These are phyloP conservation scores for Monilinia polystroma DNA, from an alignment of 2,329 filamentous ascomycete genomes.

Conservation along the genomic window DNA sequence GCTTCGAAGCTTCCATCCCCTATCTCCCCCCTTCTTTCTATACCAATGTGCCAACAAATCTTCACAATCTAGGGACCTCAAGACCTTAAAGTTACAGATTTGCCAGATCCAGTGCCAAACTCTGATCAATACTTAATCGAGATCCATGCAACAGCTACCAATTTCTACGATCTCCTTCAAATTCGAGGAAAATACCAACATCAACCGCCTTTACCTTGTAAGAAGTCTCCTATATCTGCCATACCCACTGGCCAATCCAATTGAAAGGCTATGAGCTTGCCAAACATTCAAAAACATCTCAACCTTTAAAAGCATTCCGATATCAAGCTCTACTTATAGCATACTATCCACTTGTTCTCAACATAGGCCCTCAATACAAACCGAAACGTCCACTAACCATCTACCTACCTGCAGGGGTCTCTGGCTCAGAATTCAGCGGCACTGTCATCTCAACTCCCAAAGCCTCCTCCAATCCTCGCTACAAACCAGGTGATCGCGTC, in stretches of 20 bases:
- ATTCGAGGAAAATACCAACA: slow-evolving; percentile 95
- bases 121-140: slow-evolving; percentile 79
- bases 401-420: slow-evolving; percentile 48
- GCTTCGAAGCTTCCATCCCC: slow-evolving; percentile 5
- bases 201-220: slow-evolving; percentile 78
- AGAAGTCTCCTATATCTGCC: neutral
- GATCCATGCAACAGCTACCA: slow-evolving; percentile 83
- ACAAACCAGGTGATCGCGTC: slow-evolving; percentile 75
- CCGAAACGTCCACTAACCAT: neutral
- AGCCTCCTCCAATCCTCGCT: slow-evolving; percentile 53
- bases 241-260: neutral
- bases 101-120: slow-evolving; percentile 72
- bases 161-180: slow-evolving; percentile 97
- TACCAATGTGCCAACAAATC: slow-evolving; percentile 6
- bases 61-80: slow-evolving; percentile 60
- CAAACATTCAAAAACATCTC: no score
- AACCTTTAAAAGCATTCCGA: no score
- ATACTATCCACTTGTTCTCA: neutral
- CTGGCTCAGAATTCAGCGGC: slow-evolving; percentile 85
- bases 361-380: no score
- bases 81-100: slow-evolving; percentile 71
- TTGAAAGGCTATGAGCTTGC: neutral
- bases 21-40: neutral
- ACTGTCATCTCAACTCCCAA: slow-evolving; percentile 67
- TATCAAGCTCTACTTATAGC: no score